Conservation (phyloP, 2,329 filamentous ascomycete genomes). For the Lojkania enalia region DNA sequence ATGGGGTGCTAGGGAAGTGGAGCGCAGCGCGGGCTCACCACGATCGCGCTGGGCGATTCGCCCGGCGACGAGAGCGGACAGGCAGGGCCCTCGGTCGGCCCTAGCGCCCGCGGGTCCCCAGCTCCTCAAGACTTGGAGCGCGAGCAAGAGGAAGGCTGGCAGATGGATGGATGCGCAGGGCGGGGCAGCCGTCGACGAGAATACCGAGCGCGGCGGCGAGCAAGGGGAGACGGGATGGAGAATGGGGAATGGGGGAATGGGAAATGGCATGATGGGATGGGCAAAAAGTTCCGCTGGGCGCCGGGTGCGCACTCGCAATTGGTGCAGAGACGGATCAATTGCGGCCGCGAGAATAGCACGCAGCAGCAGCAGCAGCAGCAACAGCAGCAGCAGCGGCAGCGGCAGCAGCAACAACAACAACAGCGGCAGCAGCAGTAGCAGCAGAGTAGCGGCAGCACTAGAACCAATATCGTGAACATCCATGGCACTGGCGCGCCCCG, state of each 20-base stretch:
- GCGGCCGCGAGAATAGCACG: not conserved
- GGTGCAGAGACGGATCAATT: not conserved
- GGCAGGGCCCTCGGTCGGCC: constrained; percentile 27
- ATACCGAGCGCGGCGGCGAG: constrained; percentile 6
- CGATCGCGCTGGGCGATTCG: constrained; percentile 26
- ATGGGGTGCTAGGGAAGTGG: constrained; percentile 1
- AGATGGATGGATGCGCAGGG: constrained; percentile 12
- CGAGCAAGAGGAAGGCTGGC: constrained; percentile 20
- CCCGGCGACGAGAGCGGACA: constrained; percentile 25
- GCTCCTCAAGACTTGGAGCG: constrained; percentile 33
- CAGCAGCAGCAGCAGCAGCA: too few relatives aligned
- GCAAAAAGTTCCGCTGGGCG: too few relatives aligned
- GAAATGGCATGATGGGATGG: not conserved
- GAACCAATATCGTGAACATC: too few relatives aligned
- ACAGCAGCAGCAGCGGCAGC: too few relatives aligned
- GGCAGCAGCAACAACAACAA: too few relatives aligned
- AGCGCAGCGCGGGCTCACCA: constrained; percentile 7
- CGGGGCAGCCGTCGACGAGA: constrained; percentile 12
- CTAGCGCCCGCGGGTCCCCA: constrained; percentile 25
- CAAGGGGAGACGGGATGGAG: not conserved
- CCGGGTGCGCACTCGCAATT: not conserved
- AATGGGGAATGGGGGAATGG: not conserved
- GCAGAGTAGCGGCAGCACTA: too few relatives aligned
- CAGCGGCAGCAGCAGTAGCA: too few relatives aligned
- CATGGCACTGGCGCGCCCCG: too few relatives aligned